Conservation (phyloP, 2,329 filamentous ascomycete genomes). For the Aspergillus costaricaensis region DNA sequence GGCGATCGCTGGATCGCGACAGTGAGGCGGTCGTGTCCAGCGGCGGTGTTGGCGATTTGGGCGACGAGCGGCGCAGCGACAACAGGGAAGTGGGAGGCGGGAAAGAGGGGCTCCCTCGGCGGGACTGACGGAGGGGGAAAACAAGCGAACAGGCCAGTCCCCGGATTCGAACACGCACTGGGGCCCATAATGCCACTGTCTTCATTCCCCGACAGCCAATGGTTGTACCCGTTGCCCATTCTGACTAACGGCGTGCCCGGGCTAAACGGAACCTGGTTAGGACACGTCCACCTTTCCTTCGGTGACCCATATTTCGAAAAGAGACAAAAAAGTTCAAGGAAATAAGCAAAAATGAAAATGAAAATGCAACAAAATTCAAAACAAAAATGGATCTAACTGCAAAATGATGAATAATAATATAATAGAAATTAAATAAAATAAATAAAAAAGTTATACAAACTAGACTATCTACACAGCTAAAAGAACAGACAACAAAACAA, state of each 20-base stretch:
- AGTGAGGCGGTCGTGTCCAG: slow-evolving; percentile 29
- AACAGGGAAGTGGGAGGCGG: slow-evolving; percentile 15
- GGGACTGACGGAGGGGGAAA: slow-evolving; percentile 24
- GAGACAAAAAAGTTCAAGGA: neutral
- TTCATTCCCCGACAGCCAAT: slow-evolving; percentile 13
- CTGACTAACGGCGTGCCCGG: slow-evolving; percentile 23
- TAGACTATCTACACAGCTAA: neutral
- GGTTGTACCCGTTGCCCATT: neutral
- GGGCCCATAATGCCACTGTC: slow-evolving; percentile 14
- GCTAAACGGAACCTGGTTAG: slow-evolving; percentile 19
- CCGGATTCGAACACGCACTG: slow-evolving; percentile 20
- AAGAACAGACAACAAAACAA: slow-evolving; percentile 21
- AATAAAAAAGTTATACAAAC: neutral
- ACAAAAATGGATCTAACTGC: neutral
- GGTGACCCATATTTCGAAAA: slow-evolving; percentile 19
- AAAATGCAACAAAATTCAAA: neutral
- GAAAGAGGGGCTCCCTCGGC: slow-evolving; percentile 21
- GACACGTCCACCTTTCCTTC: slow-evolving; percentile 17
- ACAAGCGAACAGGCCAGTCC: slow-evolving; percentile 13
- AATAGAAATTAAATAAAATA: neutral
- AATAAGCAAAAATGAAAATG: neutral
- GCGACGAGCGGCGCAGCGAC: slow-evolving; percentile 18
- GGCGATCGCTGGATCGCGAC: slow-evolving; percentile 28
- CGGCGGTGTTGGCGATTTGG: slow-evolving; percentile 21
- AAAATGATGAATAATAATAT: neutral